A percentile compares a stretch with the other conserved stretches of the same genome.
These are phyloP conservation scores for Athelia sp. DNA, from an alignment of 1,284 basidiomycete species.

Conservation along the genomic window DNA sequence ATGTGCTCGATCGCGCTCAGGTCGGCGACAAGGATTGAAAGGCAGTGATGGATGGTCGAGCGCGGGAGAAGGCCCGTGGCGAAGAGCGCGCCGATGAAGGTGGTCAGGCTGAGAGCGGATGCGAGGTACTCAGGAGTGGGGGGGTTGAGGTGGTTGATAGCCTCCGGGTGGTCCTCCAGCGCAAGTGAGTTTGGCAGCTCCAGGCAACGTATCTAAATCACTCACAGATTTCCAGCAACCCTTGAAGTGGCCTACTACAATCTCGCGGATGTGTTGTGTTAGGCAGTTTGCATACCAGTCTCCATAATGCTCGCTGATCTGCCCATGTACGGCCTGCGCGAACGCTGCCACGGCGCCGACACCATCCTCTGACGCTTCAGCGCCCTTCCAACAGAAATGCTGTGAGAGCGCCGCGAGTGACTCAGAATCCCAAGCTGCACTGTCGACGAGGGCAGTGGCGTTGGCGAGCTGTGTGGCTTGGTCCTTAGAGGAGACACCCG, in stretches of 20 bases:
- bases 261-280: slow-evolving; percentile 21
- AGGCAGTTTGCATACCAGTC: slow-evolving; percentile 21
- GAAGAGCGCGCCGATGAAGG: slow-evolving; percentile 30
- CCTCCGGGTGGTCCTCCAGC: slow-evolving; percentile 6
- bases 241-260: slow-evolving; percentile 23
- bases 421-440: slow-evolving; percentile 12
- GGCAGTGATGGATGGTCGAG: slow-evolving; percentile 19
- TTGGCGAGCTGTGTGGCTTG: not conserved
- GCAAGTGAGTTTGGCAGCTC: not conserved
- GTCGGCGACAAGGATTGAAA: slow-evolving; percentile 19
- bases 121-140: slow-evolving; percentile 14
- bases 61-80: slow-evolving; percentile 15
- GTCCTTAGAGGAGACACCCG: not conserved
- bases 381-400: slow-evolving; percentile 20
- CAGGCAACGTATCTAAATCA: slow-evolving; percentile 1
- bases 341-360: slow-evolving; percentile 19
- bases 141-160: slow-evolving; percentile 10
- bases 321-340: slow-evolving; percentile 20
- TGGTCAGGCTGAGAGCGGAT: slow-evolving; percentile 20
- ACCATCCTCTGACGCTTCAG: slow-evolving; percentile 7
- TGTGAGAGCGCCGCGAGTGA: slow-evolving; percentile 18
- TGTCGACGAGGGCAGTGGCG: not conserved
- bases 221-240: slow-evolving; percentile 29
- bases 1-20: slow-evolving; percentile 25
- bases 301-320: slow-evolving; percentile 15